Conservation (phyloP, 805 yeast genomes). For the Ogataea methylovora region DNA sequence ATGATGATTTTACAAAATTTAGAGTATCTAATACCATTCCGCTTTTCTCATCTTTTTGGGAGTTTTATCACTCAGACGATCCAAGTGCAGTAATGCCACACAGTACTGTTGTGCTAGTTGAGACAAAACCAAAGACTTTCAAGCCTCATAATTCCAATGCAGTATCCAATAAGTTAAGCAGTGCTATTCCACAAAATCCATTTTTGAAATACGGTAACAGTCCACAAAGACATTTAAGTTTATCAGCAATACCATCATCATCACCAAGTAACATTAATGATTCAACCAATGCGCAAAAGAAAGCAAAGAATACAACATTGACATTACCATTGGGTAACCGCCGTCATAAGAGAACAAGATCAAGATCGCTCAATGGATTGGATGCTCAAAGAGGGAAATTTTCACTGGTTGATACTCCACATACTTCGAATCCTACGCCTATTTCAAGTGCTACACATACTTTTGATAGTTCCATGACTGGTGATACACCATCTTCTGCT, state of each 20-base stretch:
- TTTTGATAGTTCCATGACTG: no score
- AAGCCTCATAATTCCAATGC: no score
- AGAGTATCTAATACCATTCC: conserved; percentile 11
- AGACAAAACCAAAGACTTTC: neutral
- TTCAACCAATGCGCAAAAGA: no score
- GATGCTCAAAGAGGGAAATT: conserved; percentile 6
- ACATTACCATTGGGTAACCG: no score
- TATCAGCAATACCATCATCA: neutral
- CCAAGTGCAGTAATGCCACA: neutral
- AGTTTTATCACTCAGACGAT: conserved; percentile 10
- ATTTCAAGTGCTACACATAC: no score
- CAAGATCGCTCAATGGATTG: conserved; percentile 26
- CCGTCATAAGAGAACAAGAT: conserved; percentile 29
- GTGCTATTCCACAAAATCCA: conserved; percentile 12
- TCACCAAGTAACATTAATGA: no score
- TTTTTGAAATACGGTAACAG: neutral
- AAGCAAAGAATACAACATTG: no score
- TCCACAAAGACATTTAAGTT: neutral
- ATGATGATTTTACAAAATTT: conserved; percentile 18
- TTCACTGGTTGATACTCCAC: no score
- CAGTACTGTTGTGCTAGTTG: neutral
- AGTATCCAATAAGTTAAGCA: no score
- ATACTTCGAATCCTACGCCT: no score
- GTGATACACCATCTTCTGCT: no score
- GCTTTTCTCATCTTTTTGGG: conserved; percentile 24